A percentile compares a stretch with the other conserved stretches of the same genome.
Conservation (phyloP, 208 protist species). For the Acanthamoeba culbertsoni region DNA sequence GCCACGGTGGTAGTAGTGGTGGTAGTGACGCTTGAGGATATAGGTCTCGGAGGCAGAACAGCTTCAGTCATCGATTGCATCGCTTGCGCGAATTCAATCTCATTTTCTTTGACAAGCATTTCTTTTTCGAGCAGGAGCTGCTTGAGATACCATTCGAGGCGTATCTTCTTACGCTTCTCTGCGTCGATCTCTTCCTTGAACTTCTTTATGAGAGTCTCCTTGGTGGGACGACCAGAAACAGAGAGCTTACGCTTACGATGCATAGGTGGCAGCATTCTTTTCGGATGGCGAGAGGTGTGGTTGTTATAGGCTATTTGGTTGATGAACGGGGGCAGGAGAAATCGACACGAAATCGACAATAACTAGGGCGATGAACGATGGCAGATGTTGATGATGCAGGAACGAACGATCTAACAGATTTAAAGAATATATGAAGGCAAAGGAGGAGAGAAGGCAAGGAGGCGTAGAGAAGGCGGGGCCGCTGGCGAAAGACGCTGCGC, state of each 20-base stretch:
- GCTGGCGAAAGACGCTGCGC: slow-evolving; percentile 30
- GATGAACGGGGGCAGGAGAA: neutral
- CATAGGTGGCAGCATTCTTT: neutral
- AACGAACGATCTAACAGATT: neutral
- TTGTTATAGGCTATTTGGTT: no score
- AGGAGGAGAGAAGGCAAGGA: neutral
- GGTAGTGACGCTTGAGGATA: neutral
- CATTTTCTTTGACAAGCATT: neutral
- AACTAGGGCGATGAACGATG: neutral
- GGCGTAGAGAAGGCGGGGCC: neutral
- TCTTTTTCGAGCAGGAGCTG: neutral
- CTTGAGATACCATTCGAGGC: slow-evolving; percentile 18
- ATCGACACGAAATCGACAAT: neutral
- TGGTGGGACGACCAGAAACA: neutral
- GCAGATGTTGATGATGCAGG: neutral
- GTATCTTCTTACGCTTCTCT: slow-evolving; percentile 13
- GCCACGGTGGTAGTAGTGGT: neutral
- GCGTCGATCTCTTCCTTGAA: slow-evolving; percentile 24
- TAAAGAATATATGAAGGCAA: neutral
- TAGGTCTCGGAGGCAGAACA: neutral
- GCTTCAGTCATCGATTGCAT: neutral
- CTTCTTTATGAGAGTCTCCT: neutral
- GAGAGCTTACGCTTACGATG: slow-evolving; percentile 13
- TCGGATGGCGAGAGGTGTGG: no score
- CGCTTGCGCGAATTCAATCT: slow-evolving; percentile 20